These are phyloP conservation scores for Mycena latifolia DNA, from an alignment of 768 basidiomycete genomes.

Conservation along the genomic window DNA sequence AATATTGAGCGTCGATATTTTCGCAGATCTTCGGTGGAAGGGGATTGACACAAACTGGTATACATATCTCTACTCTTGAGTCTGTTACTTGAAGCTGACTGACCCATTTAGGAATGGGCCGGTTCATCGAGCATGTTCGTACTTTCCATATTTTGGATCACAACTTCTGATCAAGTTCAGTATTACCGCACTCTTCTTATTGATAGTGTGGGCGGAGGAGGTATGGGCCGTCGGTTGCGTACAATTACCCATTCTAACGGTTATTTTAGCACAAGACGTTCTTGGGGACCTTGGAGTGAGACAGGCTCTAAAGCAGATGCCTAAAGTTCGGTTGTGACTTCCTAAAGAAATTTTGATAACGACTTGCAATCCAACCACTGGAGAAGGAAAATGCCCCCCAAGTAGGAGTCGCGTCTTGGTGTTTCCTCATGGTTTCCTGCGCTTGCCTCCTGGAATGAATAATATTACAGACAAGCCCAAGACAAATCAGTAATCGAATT, in stretches of 20 bases:
- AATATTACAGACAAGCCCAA: slow-evolving; percentile 12
- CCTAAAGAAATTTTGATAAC: too few species aligned
- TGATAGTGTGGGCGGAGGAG: slow-evolving; percentile 74
- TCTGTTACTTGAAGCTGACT: slow-evolving; percentile 17
- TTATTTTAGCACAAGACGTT: slow-evolving; percentile 74
- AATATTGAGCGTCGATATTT: slow-evolving; percentile 17
- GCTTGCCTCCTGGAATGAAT: background rate
- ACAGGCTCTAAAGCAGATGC: slow-evolving; percentile 83
- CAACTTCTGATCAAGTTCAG: slow-evolving; percentile 40
- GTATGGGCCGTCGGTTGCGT: slow-evolving; percentile 38
- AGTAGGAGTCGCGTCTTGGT: too few species aligned
- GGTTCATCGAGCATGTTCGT: slow-evolving; percentile 68
- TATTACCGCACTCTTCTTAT: slow-evolving; percentile 73
- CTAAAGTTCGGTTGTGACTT: slow-evolving; percentile 69
- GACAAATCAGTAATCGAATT: background rate
- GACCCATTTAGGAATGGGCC: slow-evolving; percentile 63
- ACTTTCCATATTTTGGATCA: background rate
- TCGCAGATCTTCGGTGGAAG: slow-evolving; percentile 84
- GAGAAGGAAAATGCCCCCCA: too few species aligned
- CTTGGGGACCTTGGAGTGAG: slow-evolving; percentile 88
- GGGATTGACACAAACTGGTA: slow-evolving; percentile 86
- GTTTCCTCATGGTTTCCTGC: too few species aligned
- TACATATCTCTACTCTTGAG: slow-evolving; percentile 44
- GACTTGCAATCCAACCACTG: too few species aligned
- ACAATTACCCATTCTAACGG: slow-evolving; percentile 19